These are phyloP conservation scores for Colletotrichum agaves DNA, from an alignment of 2,329 filamentous ascomycete genomes.

Conservation along the genomic window DNA sequence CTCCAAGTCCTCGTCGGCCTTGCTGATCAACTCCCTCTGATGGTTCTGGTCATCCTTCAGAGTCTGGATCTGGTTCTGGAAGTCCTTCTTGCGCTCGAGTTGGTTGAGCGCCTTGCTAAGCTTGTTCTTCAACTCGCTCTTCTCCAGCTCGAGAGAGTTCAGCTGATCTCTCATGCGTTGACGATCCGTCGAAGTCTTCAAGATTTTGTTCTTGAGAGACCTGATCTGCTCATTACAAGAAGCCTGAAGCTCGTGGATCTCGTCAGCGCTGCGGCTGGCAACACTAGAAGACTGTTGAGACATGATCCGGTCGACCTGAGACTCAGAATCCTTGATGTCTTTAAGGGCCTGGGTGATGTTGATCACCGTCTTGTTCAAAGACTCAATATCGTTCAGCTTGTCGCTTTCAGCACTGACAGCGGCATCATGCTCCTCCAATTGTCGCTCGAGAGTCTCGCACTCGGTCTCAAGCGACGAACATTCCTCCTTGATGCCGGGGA, in stretches of 20 bases:
- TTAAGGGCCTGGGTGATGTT: slow-evolving; percentile 78
- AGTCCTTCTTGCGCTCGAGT: slow-evolving; percentile 81
- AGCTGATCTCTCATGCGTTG: slow-evolving; percentile 77
- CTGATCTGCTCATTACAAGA: slow-evolving; percentile 74
- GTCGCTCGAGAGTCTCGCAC: slow-evolving; percentile 66
- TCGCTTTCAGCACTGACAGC: slow-evolving; percentile 72
- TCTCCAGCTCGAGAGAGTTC: slow-evolving; percentile 78
- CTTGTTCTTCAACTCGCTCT: slow-evolving; percentile 78
- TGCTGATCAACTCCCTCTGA: slow-evolving; percentile 76
- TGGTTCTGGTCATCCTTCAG: slow-evolving; percentile 74
- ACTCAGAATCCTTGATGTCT: slow-evolving; percentile 77
- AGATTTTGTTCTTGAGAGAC: slow-evolving; percentile 69
- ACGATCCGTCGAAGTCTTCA: slow-evolving; percentile 74
- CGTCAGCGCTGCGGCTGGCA: slow-evolving; percentile 77
- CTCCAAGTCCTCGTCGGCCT: slow-evolving; percentile 78
- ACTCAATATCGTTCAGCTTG: slow-evolving; percentile 77
- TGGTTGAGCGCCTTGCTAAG: slow-evolving; percentile 77
- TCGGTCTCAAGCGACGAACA: slow-evolving; percentile 70
- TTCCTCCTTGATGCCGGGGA: slow-evolving; percentile 75
- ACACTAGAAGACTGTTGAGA: slow-evolving; percentile 79
- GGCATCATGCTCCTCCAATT: slow-evolving; percentile 75
- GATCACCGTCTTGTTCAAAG: slow-evolving; percentile 78
- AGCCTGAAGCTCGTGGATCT: slow-evolving; percentile 83
- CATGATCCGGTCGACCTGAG: slow-evolving; percentile 78
- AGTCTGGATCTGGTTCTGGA: slow-evolving; percentile 78